Base-by-base conservation (phyloP, 495 filamentous ascomycete genomes). In the Arthonia radiata region DNA sequence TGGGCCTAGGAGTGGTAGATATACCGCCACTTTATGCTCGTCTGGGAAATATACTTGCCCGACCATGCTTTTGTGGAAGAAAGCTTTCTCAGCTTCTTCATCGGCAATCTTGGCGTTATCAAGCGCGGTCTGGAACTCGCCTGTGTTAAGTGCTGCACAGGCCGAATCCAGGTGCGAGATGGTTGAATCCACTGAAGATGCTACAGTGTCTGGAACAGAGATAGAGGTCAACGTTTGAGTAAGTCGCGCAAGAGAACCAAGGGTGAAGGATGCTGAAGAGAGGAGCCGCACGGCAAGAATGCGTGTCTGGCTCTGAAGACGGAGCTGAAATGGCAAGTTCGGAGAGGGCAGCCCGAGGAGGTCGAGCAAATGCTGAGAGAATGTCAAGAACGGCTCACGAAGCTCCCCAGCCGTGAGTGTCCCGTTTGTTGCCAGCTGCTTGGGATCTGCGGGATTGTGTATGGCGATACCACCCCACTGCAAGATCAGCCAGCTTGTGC, bases 11-110 rank as follows among this genome's bases (percentile, higher is more conserved):
- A 94, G 49, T 9, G 86, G 86, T 35, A 97, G 42, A 40, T 94
- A 97, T 8, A 97, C 86, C 0, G 86, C 89, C n/a, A 94, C 61
- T 48, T 94, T 97, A 41, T 97, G 86, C 49, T 97, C 86, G 41
- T 97, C 89, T 2, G 86, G 86, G 47, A 79, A 97, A 62, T 76
- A 93, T 34, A 93, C 70, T 50, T 94, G 86, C 1, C 86, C 86
- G 23, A 97, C 86, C 86, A 97, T 97, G 40, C 74, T 89, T 48
- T 89, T 91, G 53, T 97, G 89, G 39, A 97, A 97, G 48, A 97
- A 97, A 3, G 81, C 86, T 27, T 71, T 70, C 49, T 97, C 89
- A 0, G 80, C 86, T 39, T 89, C 77, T 2, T 59, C 60, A 43
- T 91, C 81, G 4, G 89, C 89, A 10, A 82, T 67, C 5, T 73